Conservation (phyloP, 2,329 filamentous ascomycete species). For the Stachybotrys chartarum region DNA sequence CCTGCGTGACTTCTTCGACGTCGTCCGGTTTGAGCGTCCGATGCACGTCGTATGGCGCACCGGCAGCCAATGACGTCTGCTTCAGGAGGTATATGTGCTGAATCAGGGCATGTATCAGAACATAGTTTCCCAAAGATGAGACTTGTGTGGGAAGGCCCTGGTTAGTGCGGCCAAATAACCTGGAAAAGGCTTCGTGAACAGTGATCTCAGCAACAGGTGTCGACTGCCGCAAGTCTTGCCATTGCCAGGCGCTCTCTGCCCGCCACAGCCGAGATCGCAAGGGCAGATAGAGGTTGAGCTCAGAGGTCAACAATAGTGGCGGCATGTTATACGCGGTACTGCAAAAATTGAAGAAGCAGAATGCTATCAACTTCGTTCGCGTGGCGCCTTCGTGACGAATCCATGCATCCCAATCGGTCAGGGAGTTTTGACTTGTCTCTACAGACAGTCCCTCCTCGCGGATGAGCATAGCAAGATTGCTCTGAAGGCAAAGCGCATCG, state of each 20-base stretch:
- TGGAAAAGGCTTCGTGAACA: slow-evolving; percentile 49
- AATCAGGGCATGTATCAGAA: slow-evolving; percentile 63
- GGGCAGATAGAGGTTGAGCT: slow-evolving; percentile 49
- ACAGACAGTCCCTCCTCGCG: slow-evolving; percentile 49
- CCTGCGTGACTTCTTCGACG: slow-evolving; percentile 48
- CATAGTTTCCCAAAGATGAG: slow-evolving; percentile 60
- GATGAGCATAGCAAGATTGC: slow-evolving; percentile 48
- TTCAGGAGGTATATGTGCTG: slow-evolving; percentile 67
- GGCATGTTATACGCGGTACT: slow-evolving; percentile 56
- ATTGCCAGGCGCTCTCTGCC: slow-evolving; percentile 50
- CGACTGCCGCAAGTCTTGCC: slow-evolving; percentile 49
- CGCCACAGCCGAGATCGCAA: slow-evolving; percentile 50
- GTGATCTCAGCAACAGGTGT: slow-evolving; percentile 44
- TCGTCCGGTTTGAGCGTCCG: slow-evolving; percentile 46
- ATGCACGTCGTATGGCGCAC: slow-evolving; percentile 41
- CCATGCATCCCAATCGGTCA: slow-evolving; percentile 53
- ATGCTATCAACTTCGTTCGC: slow-evolving; percentile 53
- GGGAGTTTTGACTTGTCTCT: slow-evolving; percentile 36
- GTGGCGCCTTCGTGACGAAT: slow-evolving; percentile 48
- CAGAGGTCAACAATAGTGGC: slow-evolving; percentile 49
- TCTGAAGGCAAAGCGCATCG: slow-evolving; percentile 53
- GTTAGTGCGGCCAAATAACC: slow-evolving; percentile 44
- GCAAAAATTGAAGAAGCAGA: slow-evolving; percentile 56
- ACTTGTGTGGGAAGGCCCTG: slow-evolving; percentile 42
- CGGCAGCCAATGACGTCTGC: slow-evolving; percentile 47